Base-by-base conservation (phyloP, 116 monocot genomes). In the Phalaenopsis hybrid region DNA sequence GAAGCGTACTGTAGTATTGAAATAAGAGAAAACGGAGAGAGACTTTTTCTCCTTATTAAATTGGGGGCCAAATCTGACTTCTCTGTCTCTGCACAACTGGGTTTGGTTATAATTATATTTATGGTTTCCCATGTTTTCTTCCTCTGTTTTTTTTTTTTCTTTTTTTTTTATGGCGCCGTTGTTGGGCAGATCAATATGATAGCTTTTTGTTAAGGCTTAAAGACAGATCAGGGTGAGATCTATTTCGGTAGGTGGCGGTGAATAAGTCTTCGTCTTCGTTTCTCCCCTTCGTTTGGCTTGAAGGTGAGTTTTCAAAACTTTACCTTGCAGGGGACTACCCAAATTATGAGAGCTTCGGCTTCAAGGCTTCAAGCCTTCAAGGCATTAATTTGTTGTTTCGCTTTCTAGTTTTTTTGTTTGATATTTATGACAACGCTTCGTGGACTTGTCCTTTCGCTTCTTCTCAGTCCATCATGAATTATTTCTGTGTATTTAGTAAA, bases 111-210 rank as follows among this genome's bases (percentile, higher is more conserved):
- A 23, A 12, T 72, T 28, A 49, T 17, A 34, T 45, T 75, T 45
- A 75, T 45, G 75, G 31, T 44, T 75, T 72, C 72, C 72, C 72
- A 28, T 72, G 72, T 72, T 72, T 75, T 44, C 4, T 31, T 45
- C 45, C 15, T 55, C 0, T 45, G 20, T 43, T 18, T 75, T 45
- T 11, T 13, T 52, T 13, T 55, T 13, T 55, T 16, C 6, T 48
- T 48, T 6, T 31, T 48, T 28, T 37, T 75, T 75, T 0, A 73
- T 41, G 41, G 75, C 23, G 25, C 50, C 43, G 10, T 1, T 18
- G 12, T 50, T 49, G 25, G 11, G 50, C 12, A 51, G 50, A 76
- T 76, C 49, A 50, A 49, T 12, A 77, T 77, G 50, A 50, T 46
- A 45, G 20, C 45, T 75, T 75, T 9, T 45, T 44, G 41, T 34